phyloP scores from a whole-genome alignment of 148 eudicot genomes.

The Dysphania ambrosioides region DNA sequence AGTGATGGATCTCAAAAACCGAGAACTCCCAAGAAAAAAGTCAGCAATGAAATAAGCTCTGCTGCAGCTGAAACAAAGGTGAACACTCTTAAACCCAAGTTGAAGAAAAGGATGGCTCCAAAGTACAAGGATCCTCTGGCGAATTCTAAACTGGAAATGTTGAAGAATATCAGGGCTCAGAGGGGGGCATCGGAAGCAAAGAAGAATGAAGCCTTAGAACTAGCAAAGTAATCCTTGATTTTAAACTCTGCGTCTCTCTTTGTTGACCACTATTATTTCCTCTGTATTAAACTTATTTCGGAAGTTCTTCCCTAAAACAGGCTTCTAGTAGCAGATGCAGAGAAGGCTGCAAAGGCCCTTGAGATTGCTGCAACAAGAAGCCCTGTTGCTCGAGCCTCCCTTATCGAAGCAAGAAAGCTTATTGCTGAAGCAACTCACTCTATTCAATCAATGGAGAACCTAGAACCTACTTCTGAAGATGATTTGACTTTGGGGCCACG shows the following conservation, averaged over 20 bases:
- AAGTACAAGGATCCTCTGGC: slow-evolving; percentile 78
- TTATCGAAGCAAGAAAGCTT: slow-evolving; percentile 73
- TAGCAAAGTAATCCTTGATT: slow-evolving; percentile 66
- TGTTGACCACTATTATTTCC: not conserved
- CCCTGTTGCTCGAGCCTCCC: slow-evolving; percentile 78
- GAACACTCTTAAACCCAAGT: slow-evolving; percentile 31
- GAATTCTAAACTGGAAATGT: slow-evolving; percentile 74
- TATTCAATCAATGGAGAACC: slow-evolving; percentile 52
- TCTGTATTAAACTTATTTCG: not conserved
- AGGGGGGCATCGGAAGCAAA: slow-evolving; percentile 55
- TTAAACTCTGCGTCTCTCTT: not conserved
- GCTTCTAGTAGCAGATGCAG: slow-evolving; percentile 79
- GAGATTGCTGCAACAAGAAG: slow-evolving; percentile 72
- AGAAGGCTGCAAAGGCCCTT: slow-evolving; percentile 82
- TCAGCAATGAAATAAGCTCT: slow-evolving; percentile 10
- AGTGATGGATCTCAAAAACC: slow-evolving; percentile 35
- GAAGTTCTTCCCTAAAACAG: slow-evolving; percentile 31
- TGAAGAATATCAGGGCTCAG: slow-evolving; percentile 76
- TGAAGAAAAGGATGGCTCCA: slow-evolving; percentile 43
- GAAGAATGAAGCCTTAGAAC: slow-evolving; percentile 56
- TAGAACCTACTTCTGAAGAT: slow-evolving; percentile 18
- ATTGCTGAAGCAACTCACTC: slow-evolving; percentile 77
- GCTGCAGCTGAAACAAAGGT: slow-evolving; percentile 21
- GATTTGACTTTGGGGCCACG: slow-evolving; percentile 16
- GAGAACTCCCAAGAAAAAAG: slow-evolving; percentile 40